Evolutionary conservation across 768 basidiomycete species (phyloP), one percentile per base, ranked within the genome.

Genomic region (Megacollybia marginata): DNA sequence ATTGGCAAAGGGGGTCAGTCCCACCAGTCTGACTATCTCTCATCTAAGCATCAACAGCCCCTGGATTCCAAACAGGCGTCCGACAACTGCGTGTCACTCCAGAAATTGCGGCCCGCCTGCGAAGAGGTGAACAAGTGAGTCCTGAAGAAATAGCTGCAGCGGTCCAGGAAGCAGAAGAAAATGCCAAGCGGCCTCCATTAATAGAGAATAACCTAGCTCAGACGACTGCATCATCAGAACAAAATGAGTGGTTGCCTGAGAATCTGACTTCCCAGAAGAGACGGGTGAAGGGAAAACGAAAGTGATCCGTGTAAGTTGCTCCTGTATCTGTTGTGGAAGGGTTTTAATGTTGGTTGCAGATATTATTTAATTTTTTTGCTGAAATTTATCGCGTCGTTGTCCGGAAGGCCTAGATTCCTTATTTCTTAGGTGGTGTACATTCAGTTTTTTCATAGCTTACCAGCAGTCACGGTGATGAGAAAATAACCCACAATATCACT

Each of bases 61-160:
- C 72, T 2, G 78, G 78, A 7, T 80, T 80, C 59, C 77, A 79
- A 59, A 80, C 78, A 0, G 72, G 69, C 48, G 77, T 80, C 36
- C 66, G 67, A 35, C 65, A 65, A 34, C 65, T 80, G 19, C 75
- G 72, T 19, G 68, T 80, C 47, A 75, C 78, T 2, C 76, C 78
- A 4, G 78, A 78, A 56, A 75, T 80, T 38, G 76, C 76, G 19
- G 76, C 72, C 5, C 74, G 78, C 11, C 63, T 80, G 31, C 60
- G 71, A 44, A 63, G 74, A 42, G 78, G 78, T 2, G 78, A 80
- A 57, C 62, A 74, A 18, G 78, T 80, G 11, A 73, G 67, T 49
- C 71, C 76, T 2, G 76, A 75, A 35, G 78, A 80, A 54, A 75
- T 80, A 46, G 68, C 72, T 8, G 69, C 66, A 20, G 75, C 78